Evolutionary conservation across 176 grass and related monocot genomes (phyloP).

Genomic region (barley (Hordeum vulgare)): MorexV3_pseudomolecules_assembly NC_058522.1:443940589-443941088

Average conservation of each 20-base stretch:
- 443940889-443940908: constrained; percentile 71
- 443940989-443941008: constrained; percentile 56
- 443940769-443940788: constrained; percentile 56
- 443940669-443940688: constrained; percentile 80
- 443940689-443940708: constrained; percentile 85
- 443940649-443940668: constrained; percentile 83
- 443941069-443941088: constrained; percentile 67
- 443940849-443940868: constrained; percentile 41
- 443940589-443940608: constrained; percentile 81
- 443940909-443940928: constrained; percentile 64
- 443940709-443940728: constrained; percentile 91
- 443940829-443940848: constrained; percentile 85
- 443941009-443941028: constrained; percentile 75
- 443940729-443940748: constrained; percentile 87
- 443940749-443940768: constrained; percentile 88
- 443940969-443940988: constrained; percentile 67
- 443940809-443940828: constrained; percentile 79
- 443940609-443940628: constrained; percentile 89
- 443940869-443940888: constrained; percentile 54
- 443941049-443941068: constrained; percentile 74
- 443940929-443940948: constrained; percentile 22
- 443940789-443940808: constrained; percentile 72
- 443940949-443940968: constrained; percentile 57
- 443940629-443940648: constrained; percentile 70
- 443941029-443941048: constrained; percentile 82